Evolutionary conservation across 345 rosid genomes (phyloP).

Genomic region (Chamaenerion angustifolium): DNA sequence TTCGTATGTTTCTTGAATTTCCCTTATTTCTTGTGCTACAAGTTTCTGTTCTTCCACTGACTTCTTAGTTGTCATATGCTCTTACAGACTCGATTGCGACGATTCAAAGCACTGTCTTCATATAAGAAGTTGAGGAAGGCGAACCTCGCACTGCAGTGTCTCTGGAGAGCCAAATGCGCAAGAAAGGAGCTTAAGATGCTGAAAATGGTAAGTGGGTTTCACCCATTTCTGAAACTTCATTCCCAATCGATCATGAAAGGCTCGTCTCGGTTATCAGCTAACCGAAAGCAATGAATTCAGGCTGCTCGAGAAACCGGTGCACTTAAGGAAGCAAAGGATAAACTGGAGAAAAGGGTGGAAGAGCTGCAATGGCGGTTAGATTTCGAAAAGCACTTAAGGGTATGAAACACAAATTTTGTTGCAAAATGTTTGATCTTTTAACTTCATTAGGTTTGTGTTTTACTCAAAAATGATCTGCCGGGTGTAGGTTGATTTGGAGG

Average conservation of each 20-base stretch:
- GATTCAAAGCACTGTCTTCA: conserved; percentile 26
- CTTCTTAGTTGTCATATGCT: too few species aligned
- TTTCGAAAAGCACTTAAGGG: conserved; percentile 86
- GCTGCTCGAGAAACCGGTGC: conserved; percentile 94
- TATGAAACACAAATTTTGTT: conserved; percentile 11
- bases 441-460: background rate
- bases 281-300: conserved; percentile 17
- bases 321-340: conserved; percentile 84
- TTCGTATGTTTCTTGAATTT: too few species aligned
- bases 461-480: background rate
- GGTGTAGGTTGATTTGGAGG: conserved; percentile 50
- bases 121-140: conserved; percentile 34
- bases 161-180: conserved; percentile 49
- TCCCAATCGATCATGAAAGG: background rate
- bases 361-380: conserved; percentile 93
- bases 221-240: background rate
- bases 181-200: conserved; percentile 61
- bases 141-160: conserved; percentile 39
- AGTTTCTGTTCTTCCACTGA: too few species aligned
- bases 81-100: conserved; percentile 43
- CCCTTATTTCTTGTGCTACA: too few species aligned
- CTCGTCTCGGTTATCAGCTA: too few species aligned
- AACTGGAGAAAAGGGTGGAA: conserved; percentile 90
- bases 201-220: conserved; percentile 47
- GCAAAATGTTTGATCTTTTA: background rate